Conservation (phyloP, 2,329 filamentous ascomycete genomes). For the Nemania sp. region DNA sequence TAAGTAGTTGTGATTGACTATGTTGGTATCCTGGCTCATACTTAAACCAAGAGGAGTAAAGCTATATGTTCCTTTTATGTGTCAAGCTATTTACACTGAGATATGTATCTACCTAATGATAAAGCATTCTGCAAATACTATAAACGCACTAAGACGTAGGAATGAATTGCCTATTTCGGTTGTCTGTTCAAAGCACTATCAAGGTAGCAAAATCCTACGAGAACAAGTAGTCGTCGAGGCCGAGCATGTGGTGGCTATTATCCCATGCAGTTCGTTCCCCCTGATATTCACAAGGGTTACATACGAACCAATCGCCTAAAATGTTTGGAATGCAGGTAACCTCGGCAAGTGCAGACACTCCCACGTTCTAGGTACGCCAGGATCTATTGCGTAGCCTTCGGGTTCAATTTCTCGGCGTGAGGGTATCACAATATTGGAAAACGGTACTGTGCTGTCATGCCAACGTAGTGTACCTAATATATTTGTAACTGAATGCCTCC, state of each 20-base stretch:
- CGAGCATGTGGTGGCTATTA: conserved; percentile 13
- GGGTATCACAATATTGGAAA: neutral
- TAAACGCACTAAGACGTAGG: neutral
- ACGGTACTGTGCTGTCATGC: neutral
- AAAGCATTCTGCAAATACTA: neutral
- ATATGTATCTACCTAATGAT: neutral
- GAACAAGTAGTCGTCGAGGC: neutral
- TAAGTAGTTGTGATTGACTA: no score
- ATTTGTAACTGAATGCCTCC: neutral
- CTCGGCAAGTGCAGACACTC: conserved; percentile 4
- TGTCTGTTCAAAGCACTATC: neutral
- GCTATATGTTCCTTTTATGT: neutral
- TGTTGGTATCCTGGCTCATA: neutral
- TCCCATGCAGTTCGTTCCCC: neutral
- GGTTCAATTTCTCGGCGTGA: neutral
- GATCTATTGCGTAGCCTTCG: neutral
- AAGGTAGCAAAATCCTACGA: conserved; percentile 6
- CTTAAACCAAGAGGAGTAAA: neutral
- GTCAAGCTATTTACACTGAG: neutral
- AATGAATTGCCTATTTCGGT: conserved; percentile 12
- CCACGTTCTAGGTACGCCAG: neutral
- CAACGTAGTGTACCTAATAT: neutral
- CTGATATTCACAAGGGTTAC: neutral
- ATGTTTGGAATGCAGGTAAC: neutral
- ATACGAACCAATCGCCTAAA: conserved; percentile 1